Conservation (phyloP, 192 early-diverging fungal species). For the Irineochytrium annulatum region DNA sequence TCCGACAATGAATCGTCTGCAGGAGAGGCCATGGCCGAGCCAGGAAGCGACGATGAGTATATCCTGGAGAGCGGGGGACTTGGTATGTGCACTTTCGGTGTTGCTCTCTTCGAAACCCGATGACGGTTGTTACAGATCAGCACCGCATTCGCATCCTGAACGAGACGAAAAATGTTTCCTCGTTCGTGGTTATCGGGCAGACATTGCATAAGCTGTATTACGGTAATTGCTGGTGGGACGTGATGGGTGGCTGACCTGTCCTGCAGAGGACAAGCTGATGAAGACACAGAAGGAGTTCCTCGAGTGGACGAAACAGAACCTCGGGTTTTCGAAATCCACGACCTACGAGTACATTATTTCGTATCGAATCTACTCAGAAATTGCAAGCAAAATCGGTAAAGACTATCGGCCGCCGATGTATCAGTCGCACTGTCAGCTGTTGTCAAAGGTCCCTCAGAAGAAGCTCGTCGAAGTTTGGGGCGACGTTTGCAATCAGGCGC, state of each 20-base stretch:
- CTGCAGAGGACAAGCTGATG: conserved; percentile 42
- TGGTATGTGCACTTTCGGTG: too few species aligned
- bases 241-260: background rate
- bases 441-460: conserved; percentile 48
- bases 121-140: conserved; percentile 21
- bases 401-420: conserved; percentile 45
- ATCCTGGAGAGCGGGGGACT: too few species aligned
- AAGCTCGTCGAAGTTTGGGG: conserved; percentile 48
- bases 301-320: conserved; percentile 50
- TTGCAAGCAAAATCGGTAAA: conserved; percentile 37
- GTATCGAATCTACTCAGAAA: conserved; percentile 49
- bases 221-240: background rate
- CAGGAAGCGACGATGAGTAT: too few species aligned
- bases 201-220: conserved; percentile 53
- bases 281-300: conserved; percentile 54
- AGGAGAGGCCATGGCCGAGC: too few species aligned
- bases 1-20: too few species aligned
- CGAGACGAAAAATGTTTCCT: conserved; percentile 45
- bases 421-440: conserved; percentile 53
- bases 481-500: conserved; percentile 41
- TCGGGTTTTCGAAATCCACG: conserved; percentile 50
- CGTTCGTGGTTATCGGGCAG: conserved; percentile 54
- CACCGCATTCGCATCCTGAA: conserved; percentile 33
- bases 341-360: conserved; percentile 59
- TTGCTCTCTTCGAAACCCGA: too few species aligned